Evolutionary conservation across 2,329 filamentous ascomycete species (phyloP).

Genomic region (Aureobasidium namibiae): DNA sequence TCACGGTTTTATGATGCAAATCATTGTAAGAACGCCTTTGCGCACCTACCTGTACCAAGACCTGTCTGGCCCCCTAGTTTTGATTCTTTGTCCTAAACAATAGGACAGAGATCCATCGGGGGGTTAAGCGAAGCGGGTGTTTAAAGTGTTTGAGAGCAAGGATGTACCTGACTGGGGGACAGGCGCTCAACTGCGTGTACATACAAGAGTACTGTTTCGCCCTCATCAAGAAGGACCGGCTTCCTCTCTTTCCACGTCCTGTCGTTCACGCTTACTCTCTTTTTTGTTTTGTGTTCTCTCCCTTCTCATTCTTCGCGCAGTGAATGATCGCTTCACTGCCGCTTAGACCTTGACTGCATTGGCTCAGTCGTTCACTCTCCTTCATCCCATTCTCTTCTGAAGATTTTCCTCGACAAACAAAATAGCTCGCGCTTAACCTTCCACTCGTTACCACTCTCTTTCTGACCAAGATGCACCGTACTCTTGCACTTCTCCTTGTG

Average conservation of each 20-base stretch:
- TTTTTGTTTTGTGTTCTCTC: not conserved
- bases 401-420: not conserved
- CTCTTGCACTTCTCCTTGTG: constrained; percentile 1
- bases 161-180: not conserved
- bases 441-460: not conserved
- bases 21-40: not conserved
- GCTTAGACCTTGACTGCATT: constrained; percentile 1
- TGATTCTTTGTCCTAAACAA: not conserved
- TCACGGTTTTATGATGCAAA: not conserved
- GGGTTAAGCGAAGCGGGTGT: not conserved
- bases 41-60: constrained; percentile 1
- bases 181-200: not conserved
- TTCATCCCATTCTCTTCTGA: not conserved
- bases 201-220: constrained; percentile 3
- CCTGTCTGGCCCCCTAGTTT: not conserved
- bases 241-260: not conserved
- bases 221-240: not conserved
- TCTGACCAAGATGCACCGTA: not conserved
- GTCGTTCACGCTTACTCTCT: not conserved
- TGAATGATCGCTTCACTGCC: not conserved
- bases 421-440: not conserved
- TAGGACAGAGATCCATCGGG: not conserved
- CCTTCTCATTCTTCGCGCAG: not conserved
- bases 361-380: constrained; percentile 2
- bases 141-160: not conserved